Percentiles rank a stretch among this genome's conserved stretches.
Conservation (phyloP, 164 flowering plant genomes). For the Vitis rotundifolia region DNA sequence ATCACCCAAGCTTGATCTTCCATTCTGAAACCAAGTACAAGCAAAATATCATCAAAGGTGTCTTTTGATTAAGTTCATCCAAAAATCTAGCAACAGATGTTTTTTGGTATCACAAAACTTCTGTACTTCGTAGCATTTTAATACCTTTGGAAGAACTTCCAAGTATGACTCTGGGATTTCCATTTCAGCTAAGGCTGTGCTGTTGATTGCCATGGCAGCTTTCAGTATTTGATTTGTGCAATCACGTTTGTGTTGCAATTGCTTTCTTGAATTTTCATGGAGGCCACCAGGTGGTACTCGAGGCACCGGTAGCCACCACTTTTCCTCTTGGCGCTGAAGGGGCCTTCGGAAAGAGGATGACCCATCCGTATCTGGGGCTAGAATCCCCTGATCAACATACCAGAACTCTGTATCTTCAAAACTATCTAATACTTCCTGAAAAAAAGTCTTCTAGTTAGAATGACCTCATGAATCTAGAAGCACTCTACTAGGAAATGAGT, state of each 20-base stretch:
- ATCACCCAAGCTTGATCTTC: slow-evolving; percentile 55
- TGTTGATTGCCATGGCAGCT: slow-evolving; percentile 69
- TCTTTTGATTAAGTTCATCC: neutral
- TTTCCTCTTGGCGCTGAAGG: slow-evolving; percentile 56
- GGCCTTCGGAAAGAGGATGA: slow-evolving; percentile 40
- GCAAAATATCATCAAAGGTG: neutral
- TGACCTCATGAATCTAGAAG: neutral
- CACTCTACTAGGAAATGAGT: neutral
- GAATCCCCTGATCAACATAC: slow-evolving; percentile 75
- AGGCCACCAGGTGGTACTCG: slow-evolving; percentile 63
- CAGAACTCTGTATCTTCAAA: slow-evolving; percentile 57
- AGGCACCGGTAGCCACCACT: slow-evolving; percentile 80
- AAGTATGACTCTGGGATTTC: slow-evolving; percentile 57
- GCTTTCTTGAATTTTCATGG: slow-evolving; percentile 43
- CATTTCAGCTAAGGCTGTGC: slow-evolving; percentile 52
- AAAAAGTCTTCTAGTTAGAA: slow-evolving; percentile 7
- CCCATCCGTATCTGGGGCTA: slow-evolving; percentile 48
- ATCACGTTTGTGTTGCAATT: slow-evolving; percentile 55
- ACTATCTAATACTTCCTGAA: slow-evolving; percentile 62
- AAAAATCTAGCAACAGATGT: neutral
- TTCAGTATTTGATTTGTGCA: slow-evolving; percentile 63
- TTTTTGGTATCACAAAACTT: too few species aligned
- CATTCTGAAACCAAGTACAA: slow-evolving; percentile 45
- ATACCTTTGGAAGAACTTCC: slow-evolving; percentile 61
- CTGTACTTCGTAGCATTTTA: neutral